These are phyloP conservation scores for Macrocybe gigantea DNA, from an alignment of 768 basidiomycete genomes.

Conservation along the genomic window DNA sequence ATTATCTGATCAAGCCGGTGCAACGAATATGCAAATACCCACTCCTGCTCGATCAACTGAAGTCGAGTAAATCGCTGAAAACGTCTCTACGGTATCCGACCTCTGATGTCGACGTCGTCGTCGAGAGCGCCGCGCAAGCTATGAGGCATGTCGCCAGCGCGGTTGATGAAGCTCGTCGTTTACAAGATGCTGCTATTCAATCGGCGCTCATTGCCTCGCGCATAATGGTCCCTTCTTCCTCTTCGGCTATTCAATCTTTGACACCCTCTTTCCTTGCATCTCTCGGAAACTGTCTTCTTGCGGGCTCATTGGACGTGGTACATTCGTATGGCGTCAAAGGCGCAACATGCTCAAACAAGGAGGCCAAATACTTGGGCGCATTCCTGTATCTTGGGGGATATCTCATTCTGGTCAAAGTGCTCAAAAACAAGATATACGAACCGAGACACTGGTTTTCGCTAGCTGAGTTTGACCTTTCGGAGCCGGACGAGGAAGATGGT, in stretches of 20 bases:
- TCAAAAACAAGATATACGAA: conserved; percentile 77
- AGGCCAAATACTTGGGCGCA: conserved; percentile 83
- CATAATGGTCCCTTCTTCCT: conserved; percentile 35
- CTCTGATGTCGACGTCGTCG: conserved; percentile 35
- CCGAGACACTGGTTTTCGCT: conserved; percentile 86
- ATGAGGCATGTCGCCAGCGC: conserved; percentile 73
- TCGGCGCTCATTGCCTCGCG: conserved; percentile 66
- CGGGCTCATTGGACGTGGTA: conserved; percentile 86
- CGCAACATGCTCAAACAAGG: conserved; percentile 43
- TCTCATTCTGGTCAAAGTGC: conserved; percentile 80
- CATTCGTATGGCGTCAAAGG: conserved; percentile 51
- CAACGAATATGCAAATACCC: conserved; percentile 96
- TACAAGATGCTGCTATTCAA: conserved; percentile 59
- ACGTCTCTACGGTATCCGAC: conserved; percentile 13
- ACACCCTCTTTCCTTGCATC: conserved; percentile 61
- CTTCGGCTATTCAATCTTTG: conserved; percentile 29
- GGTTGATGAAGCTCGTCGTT: conserved; percentile 77
- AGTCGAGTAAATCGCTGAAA: conserved; percentile 25
- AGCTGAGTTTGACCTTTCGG: conserved; percentile 62
- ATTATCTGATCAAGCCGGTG: conserved; percentile 96
- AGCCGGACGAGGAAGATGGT: conserved; percentile 73
- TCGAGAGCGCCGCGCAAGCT: conserved; percentile 52
- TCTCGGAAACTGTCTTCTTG: conserved; percentile 73
- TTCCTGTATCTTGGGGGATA: conserved; percentile 88
- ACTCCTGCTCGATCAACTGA: conserved; percentile 75